These are phyloP conservation scores for Periconia sp. DNA, from an alignment of 2,329 filamentous ascomycete genomes.

Conservation along the genomic window DNA sequence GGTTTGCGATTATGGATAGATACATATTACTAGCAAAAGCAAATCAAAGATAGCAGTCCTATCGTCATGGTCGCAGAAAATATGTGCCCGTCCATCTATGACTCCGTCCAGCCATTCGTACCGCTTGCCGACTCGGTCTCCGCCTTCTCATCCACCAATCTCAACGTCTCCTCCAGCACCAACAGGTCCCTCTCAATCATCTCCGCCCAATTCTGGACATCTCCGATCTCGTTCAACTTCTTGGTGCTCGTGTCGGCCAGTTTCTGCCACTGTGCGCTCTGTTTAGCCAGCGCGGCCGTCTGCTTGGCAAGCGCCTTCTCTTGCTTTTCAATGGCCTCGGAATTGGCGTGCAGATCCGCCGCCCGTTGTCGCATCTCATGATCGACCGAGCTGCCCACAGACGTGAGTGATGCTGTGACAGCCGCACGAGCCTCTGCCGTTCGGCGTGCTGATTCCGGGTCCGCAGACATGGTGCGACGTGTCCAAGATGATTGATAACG, in stretches of 20 bases:
- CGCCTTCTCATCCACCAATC: slow-evolving; percentile 36
- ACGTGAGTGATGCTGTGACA: slow-evolving; percentile 52
- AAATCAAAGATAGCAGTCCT: background rate
- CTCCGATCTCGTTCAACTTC: slow-evolving; percentile 74
- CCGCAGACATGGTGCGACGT: slow-evolving; percentile 28
- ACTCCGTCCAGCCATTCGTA: slow-evolving; percentile 20
- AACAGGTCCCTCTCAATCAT: slow-evolving; percentile 60
- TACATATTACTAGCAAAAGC: background rate
- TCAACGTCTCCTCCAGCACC: slow-evolving; percentile 44
- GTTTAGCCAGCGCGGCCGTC: slow-evolving; percentile 61
- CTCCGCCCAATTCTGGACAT: slow-evolving; percentile 87
- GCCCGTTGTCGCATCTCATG: slow-evolving; percentile 69
- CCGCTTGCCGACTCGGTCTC: slow-evolving; percentile 34
- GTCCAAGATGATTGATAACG: background rate
- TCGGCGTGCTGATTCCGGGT: slow-evolving; percentile 34
- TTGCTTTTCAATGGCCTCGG: slow-evolving; percentile 65
- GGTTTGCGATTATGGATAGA: background rate
- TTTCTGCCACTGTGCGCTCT: slow-evolving; percentile 66
- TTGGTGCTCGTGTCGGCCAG: slow-evolving; percentile 64
- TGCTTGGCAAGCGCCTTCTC: slow-evolving; percentile 65
- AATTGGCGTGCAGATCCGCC: slow-evolving; percentile 68
- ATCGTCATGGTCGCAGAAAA: background rate
- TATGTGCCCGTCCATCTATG: background rate
- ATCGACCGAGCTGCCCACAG: slow-evolving; percentile 70
- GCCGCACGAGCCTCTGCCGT: slow-evolving; percentile 54